These are phyloP conservation scores for Stachybotrys elegans DNA, from an alignment of 2,329 filamentous ascomycete genomes.

Conservation along the genomic window DNA sequence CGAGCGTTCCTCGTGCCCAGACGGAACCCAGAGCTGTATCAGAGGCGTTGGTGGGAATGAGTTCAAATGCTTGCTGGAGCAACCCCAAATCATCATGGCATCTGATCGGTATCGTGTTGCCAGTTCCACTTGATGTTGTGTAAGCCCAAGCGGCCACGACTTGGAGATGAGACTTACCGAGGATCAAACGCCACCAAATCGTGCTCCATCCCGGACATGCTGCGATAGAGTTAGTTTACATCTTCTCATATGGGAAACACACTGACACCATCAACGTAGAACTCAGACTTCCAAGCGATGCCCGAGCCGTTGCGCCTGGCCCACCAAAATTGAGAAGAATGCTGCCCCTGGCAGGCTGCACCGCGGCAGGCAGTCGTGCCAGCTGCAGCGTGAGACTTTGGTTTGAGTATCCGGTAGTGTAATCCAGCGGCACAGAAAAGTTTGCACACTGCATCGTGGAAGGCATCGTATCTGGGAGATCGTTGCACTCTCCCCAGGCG, in stretches of 20 bases:
- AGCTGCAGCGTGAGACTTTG: constrained; percentile 8
- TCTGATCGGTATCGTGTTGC: constrained; percentile 18
- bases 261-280: constrained; percentile 2
- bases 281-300: constrained; percentile 3
- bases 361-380: constrained; percentile 3
- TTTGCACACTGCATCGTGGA: constrained; percentile 10
- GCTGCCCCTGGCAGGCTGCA: constrained; percentile 18
- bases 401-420: constrained; percentile 6
- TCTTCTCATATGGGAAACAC: constrained; percentile 7
- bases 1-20: constrained; percentile 16
- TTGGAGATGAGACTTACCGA: constrained; percentile 11
- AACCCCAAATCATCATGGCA: constrained; percentile 11
- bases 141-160: background rate
- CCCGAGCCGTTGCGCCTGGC: constrained; percentile 11
- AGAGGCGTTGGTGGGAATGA: constrained; percentile 8
- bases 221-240: constrained; percentile 1
- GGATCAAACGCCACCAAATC: constrained; percentile 21
- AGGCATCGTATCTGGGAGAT: background rate
- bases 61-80: background rate
- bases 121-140: constrained; percentile 16
- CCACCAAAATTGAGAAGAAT: constrained; percentile 26
- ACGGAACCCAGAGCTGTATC: constrained; percentile 13
- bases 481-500: background rate
- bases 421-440: constrained; percentile 12
- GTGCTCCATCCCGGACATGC: constrained; percentile 15